A percentile compares a stretch with the other conserved stretches of the same genome.
These are phyloP conservation scores for Daldinia sp. DNA, from an alignment of 2,329 filamentous ascomycete species.

Conservation along the genomic window DNA sequence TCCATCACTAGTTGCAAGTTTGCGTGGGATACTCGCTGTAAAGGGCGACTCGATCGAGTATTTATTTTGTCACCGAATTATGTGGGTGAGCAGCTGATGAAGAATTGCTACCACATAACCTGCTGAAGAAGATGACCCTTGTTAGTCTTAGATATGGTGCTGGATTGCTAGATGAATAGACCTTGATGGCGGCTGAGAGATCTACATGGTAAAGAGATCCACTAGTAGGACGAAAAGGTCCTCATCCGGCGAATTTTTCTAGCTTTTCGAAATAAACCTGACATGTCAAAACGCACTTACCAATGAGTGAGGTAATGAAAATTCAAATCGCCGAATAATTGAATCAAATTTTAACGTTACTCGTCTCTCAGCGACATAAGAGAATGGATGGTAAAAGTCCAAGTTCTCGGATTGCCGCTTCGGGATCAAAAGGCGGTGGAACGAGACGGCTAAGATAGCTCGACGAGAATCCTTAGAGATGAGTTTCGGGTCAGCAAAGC, in stretches of 20 bases:
- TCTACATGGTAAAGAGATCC: constrained; percentile 6
- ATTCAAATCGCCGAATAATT: not conserved
- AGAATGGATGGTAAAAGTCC: not conserved
- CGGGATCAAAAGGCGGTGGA: constrained; percentile 17
- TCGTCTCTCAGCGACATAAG: constrained; percentile 10
- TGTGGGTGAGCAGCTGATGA: constrained; percentile 9
- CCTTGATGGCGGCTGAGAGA: constrained; percentile 38
- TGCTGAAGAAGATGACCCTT: constrained; percentile 8
- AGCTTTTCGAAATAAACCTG: not conserved
- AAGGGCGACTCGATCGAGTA: constrained; percentile 1
- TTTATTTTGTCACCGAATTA: constrained; percentile 9
- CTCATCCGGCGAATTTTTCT: constrained; percentile 7
- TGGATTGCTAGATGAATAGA: constrained; percentile 10
- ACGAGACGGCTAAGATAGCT: not conserved
- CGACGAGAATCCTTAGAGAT: not conserved
- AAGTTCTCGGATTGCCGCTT: constrained; percentile 4
- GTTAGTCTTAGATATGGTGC: not conserved
- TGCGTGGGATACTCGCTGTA: not conserved
- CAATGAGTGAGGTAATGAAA: not conserved
- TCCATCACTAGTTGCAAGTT: constrained; percentile 23
- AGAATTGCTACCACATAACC: constrained; percentile 16
- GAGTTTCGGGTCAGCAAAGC: constrained; percentile 13
- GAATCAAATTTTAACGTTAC: constrained; percentile 13
- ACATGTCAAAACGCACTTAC: not conserved
- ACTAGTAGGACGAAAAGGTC: constrained; percentile 22